phyloP scores from a whole-genome alignment of 2,329 filamentous ascomycete genomes.

The Alternaria novae-zelandiae region DNA sequence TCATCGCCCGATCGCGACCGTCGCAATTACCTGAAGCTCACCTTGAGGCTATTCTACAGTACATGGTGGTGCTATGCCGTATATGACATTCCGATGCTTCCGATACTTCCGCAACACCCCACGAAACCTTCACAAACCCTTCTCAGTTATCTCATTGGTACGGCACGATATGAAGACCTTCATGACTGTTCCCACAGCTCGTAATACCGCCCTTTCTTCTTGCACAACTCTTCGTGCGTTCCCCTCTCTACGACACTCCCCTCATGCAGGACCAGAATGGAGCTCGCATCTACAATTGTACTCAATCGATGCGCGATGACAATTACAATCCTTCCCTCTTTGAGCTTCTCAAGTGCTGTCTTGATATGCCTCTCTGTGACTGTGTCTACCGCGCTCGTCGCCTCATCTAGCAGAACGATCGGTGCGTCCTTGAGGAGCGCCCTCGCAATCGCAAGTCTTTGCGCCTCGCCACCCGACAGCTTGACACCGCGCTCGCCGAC shows the following conservation, averaged over 20 bases:
- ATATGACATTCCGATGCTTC: not conserved
- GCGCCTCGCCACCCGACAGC: slow-evolving; percentile 68
- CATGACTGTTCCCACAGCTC: not conserved
- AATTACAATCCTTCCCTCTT: slow-evolving; percentile 66
- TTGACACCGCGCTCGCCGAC: slow-evolving; percentile 39
- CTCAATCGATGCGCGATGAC: slow-evolving; percentile 78
- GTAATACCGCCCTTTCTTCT: not conserved
- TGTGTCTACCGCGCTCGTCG: slow-evolving; percentile 82
- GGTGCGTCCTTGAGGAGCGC: slow-evolving; percentile 78
- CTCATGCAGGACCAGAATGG: slow-evolving; percentile 15
- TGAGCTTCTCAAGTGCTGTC: slow-evolving; percentile 61
- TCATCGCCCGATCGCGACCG: not conserved
- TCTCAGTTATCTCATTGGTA: not conserved
- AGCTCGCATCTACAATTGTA: slow-evolving; percentile 78
- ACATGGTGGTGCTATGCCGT: not conserved
- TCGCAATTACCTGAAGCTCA: not conserved
- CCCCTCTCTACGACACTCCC: slow-evolving; percentile 14
- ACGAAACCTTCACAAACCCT: not conserved
- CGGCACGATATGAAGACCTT: not conserved
- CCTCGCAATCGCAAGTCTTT: slow-evolving; percentile 71
- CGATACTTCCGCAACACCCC: not conserved
- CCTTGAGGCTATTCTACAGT: not conserved
- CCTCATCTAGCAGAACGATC: slow-evolving; percentile 82
- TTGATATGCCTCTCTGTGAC: slow-evolving; percentile 69
- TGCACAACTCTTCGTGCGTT: slow-evolving; percentile 8